Evolutionary conservation across 331 rosid genomes (phyloP).

Genomic region (Malus hybrid): DNA sequence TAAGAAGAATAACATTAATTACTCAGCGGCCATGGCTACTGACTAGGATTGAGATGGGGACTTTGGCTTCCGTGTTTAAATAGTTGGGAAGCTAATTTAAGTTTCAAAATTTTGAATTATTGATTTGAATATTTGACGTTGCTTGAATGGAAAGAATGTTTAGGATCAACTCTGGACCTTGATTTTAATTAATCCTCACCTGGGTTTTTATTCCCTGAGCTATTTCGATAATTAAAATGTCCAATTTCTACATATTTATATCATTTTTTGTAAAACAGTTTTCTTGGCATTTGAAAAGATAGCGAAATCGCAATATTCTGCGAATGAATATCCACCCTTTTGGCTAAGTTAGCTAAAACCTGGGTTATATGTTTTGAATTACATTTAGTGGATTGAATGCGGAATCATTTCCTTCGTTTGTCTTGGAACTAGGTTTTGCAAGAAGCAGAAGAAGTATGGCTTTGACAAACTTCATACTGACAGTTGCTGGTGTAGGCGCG

Average conservation of each 20-base stretch:
- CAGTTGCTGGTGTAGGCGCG: constrained; percentile 93
- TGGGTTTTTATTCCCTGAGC: neutral
- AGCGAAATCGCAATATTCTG: neutral
- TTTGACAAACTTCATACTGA: constrained; percentile 70
- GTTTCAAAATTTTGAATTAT: neutral
- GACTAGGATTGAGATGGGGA: neutral
- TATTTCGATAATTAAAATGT: neutral
- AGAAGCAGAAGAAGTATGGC: constrained; percentile 42
- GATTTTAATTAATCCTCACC: neutral
- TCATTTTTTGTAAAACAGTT: neutral
- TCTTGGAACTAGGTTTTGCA: neutral
- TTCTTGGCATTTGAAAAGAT: neutral
- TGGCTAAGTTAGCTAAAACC: neutral
- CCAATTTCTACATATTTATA: neutral
- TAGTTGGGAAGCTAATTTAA: neutral
- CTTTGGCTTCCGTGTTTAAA: neutral
- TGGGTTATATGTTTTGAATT: neutral
- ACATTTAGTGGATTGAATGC: neutral
- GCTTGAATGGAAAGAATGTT: neutral
- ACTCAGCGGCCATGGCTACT: neutral
- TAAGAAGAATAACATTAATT: neutral
- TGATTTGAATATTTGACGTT: neutral
- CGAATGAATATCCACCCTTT: neutral
- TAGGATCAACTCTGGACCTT: neutral
- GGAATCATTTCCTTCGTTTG: neutral